Percentiles rank a stretch among this genome's conserved stretches.
These are phyloP conservation scores for Cordia subcordata DNA, from an alignment of 257 asterid species.

Conservation along the genomic window DNA sequence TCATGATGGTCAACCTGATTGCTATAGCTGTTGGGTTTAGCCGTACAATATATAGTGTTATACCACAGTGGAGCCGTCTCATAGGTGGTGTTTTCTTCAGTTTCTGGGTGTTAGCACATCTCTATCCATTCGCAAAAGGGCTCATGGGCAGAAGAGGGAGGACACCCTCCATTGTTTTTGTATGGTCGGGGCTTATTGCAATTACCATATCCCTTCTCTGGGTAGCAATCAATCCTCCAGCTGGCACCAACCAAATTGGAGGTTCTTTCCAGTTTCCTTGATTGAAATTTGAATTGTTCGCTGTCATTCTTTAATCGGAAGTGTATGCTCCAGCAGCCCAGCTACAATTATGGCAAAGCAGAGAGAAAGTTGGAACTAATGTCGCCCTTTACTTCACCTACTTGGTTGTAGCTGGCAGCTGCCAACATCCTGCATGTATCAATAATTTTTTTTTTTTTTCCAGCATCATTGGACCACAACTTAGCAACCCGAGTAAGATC, in stretches of 20 bases:
- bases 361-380: too few relatives aligned
- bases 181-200: constrained; percentile 85
- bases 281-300: too few relatives aligned
- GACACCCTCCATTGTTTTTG: constrained; percentile 77
- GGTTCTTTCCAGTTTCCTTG: constrained; percentile 88
- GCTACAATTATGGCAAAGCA: too few relatives aligned
- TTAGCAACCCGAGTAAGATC: too few relatives aligned
- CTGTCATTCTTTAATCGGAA: too few relatives aligned
- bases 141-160: constrained; percentile 81
- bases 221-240: constrained; percentile 78
- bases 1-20: constrained; percentile 68
- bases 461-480: too few relatives aligned
- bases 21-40: constrained; percentile 78
- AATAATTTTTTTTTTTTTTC: too few relatives aligned
- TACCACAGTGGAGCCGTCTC: constrained; percentile 87
- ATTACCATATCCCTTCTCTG: constrained; percentile 71
- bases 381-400: too few relatives aligned
- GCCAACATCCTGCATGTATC: too few relatives aligned
- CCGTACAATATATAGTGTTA: constrained; percentile 67
- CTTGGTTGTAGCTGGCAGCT: too few relatives aligned
- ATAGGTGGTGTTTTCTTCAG: constrained; percentile 87
- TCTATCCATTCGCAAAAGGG: constrained; percentile 80
- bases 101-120: constrained; percentile 84
- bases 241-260: constrained; percentile 51
- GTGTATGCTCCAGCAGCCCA: too few relatives aligned